Conservation (phyloP, 805 yeast genomes). For the Candida nanaspora region DNA sequence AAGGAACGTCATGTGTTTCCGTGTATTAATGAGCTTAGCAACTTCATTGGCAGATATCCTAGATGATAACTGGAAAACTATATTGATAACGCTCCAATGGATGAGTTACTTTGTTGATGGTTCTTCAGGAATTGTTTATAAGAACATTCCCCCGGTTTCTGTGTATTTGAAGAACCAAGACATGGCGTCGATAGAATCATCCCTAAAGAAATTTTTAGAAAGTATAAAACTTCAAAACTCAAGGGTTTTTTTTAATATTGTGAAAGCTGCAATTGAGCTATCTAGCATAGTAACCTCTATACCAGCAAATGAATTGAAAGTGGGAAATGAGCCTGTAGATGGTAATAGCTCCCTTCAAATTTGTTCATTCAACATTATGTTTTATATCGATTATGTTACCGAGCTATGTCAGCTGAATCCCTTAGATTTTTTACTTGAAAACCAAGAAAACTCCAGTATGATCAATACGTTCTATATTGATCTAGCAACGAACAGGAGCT, state of each 20-base stretch:
- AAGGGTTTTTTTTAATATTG: slow-evolving; percentile 40
- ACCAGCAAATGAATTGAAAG: slow-evolving; percentile 5
- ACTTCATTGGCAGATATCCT: slow-evolving; percentile 76
- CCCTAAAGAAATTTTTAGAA: slow-evolving; percentile 55
- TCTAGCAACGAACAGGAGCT: slow-evolving; percentile 35
- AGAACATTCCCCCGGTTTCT: slow-evolving; percentile 35
- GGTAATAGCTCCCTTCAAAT: slow-evolving; percentile 14
- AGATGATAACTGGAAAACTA: slow-evolving; percentile 56
- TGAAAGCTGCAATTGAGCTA: slow-evolving; percentile 38
- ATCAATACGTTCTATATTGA: slow-evolving; percentile 39
- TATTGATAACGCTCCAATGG: slow-evolving; percentile 70
- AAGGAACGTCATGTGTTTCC: slow-evolving; percentile 65
- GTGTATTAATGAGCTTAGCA: slow-evolving; percentile 74
- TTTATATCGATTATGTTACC: slow-evolving; percentile 45
- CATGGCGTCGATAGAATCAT: slow-evolving; percentile 41
- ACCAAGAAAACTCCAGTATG: slow-evolving; percentile 39
- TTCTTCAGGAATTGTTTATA: slow-evolving; percentile 33
- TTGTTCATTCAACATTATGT: slow-evolving; percentile 52
- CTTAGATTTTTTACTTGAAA: slow-evolving; percentile 37
- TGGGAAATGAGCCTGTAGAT: slow-evolving; percentile 11
- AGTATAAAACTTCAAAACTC: slow-evolving; percentile 51
- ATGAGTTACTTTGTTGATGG: slow-evolving; percentile 66
- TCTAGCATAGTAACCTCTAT: slow-evolving; percentile 15
- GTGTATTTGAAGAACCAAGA: slow-evolving; percentile 40
- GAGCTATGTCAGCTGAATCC: slow-evolving; percentile 47